Percentiles rank a stretch among this genome's conserved stretches.
These are phyloP conservation scores for Ceratobasidium sp. DNA, from an alignment of 1,284 basidiomycete genomes.

Conservation along the genomic window DNA sequence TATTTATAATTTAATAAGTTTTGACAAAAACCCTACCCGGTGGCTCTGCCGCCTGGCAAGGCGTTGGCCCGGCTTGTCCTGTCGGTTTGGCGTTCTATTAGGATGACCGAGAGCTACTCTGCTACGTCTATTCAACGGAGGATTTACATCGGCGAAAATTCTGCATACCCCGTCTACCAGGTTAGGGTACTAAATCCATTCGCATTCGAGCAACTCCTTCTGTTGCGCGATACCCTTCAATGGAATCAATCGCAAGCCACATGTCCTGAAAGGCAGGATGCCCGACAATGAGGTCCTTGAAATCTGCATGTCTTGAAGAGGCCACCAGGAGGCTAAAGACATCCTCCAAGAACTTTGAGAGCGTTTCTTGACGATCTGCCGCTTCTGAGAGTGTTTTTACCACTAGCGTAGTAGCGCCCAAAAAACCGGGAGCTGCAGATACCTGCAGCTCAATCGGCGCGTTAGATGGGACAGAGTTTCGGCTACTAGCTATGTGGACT, in stretches of 20 bases:
- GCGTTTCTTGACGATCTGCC: background rate
- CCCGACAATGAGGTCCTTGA: background rate
- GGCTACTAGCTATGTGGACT: background rate
- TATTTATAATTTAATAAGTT: too few relatives aligned
- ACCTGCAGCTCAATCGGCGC: background rate
- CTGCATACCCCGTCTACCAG: too few relatives aligned
- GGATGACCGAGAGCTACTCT: too few relatives aligned
- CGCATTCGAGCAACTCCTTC: background rate
- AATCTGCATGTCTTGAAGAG: background rate
- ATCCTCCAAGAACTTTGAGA: background rate
- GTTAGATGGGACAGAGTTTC: background rate
- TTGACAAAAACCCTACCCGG: too few relatives aligned
- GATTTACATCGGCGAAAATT: too few relatives aligned
- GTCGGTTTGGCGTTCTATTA: too few relatives aligned
- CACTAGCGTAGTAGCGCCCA: background rate
- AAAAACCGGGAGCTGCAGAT: background rate
- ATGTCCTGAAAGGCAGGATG: background rate
- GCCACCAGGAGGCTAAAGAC: background rate
- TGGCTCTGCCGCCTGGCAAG: too few relatives aligned
- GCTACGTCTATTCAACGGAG: too few relatives aligned
- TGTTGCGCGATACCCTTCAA: background rate
- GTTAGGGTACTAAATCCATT: too few relatives aligned
- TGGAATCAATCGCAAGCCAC: background rate
- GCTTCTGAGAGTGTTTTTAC: background rate
- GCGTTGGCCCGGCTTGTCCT: too few relatives aligned